Evolutionary conservation across 1,284 basidiomycete species (phyloP).

Genomic region (Leccinum griseonigrum): DNA sequence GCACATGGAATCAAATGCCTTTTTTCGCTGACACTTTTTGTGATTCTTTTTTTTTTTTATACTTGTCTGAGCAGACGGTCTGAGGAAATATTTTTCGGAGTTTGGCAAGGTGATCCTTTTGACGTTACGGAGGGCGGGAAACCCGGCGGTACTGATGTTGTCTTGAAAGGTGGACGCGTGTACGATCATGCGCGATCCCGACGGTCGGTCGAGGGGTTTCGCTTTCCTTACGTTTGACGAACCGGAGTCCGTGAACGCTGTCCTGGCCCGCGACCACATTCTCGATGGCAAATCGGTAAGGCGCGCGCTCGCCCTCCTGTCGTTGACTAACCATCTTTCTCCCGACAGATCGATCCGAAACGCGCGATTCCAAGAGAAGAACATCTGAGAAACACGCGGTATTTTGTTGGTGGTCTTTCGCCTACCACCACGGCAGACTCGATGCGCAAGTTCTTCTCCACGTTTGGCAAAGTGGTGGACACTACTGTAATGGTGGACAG

Average conservation of each 20-base stretch:
- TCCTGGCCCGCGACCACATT: conserved; percentile 81
- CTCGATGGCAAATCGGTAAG: conserved; percentile 87
- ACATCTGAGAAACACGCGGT: conserved; percentile 77
- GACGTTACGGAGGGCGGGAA: conserved; percentile 1
- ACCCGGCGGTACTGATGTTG: conserved; percentile 14
- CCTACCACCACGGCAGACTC: conserved; percentile 77
- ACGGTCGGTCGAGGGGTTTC: conserved; percentile 90
- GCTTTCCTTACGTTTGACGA: conserved; percentile 94
- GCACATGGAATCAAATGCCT: conserved; percentile 36
- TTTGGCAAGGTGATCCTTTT: conserved; percentile 60
- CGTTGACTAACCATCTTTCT: conserved; percentile 4
- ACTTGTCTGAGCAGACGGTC: conserved; percentile 50
- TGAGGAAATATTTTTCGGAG: conserved; percentile 69
- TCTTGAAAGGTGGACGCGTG: conserved; percentile 74
- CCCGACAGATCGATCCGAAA: conserved; percentile 86
- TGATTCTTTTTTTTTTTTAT: conserved; percentile 24
- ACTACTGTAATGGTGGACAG: conserved; percentile 94
- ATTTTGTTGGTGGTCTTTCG: conserved; percentile 88
- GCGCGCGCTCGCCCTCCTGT: background rate
- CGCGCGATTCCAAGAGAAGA: conserved; percentile 90
- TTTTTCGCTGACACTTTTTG: conserved; percentile 38
- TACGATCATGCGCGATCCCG: conserved; percentile 93
- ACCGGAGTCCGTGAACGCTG: conserved; percentile 74
- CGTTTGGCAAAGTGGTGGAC: conserved; percentile 83
- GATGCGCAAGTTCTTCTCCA: conserved; percentile 76